A percentile compares a stretch with the other conserved stretches of the same genome.
These are phyloP conservation scores for Bruguiera sexangula DNA, from an alignment of 345 rosid species.

Conservation along the genomic window DNA sequence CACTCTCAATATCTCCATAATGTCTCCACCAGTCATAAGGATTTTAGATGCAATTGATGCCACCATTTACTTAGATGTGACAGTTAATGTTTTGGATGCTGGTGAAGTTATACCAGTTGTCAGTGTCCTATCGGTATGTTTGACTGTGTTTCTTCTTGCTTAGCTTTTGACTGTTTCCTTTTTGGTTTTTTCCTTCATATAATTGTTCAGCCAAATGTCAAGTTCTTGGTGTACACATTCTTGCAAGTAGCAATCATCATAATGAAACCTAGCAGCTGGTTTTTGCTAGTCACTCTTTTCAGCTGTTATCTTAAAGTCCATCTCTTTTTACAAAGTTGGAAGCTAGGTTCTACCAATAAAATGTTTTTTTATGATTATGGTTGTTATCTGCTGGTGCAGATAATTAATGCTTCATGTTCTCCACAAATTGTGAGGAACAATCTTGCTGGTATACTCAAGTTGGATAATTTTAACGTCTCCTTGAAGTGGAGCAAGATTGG, in stretches of 20 bases:
- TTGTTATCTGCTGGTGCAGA: conserved; percentile 35
- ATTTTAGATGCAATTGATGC: conserved; percentile 39
- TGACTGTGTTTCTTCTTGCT: not conserved
- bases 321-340: not conserved
- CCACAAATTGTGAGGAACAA: conserved; percentile 45
- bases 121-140: conserved; percentile 57
- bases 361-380: not conserved
- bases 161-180: not conserved
- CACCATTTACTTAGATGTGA: conserved; percentile 43
- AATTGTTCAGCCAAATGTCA: not conserved
- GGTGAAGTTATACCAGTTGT: conserved; percentile 48
- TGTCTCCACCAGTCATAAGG: conserved; percentile 51
- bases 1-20: conserved; percentile 43
- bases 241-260: not conserved
- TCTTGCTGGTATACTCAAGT: conserved; percentile 46
- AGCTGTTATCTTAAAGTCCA: not conserved
- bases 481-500: conserved; percentile 59
- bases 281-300: not conserved
- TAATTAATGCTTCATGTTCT: conserved; percentile 38
- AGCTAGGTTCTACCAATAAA: not conserved
- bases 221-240: not conserved
- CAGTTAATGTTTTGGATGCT: conserved; percentile 48
- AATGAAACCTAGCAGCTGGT: not conserved
- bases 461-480: conserved; percentile 42
- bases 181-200: not conserved